Percentiles rank a stretch among this genome's conserved stretches.
Conservation (phyloP, 1,139 yeast species). For the Kurtzmaniella natalensis region DNA sequence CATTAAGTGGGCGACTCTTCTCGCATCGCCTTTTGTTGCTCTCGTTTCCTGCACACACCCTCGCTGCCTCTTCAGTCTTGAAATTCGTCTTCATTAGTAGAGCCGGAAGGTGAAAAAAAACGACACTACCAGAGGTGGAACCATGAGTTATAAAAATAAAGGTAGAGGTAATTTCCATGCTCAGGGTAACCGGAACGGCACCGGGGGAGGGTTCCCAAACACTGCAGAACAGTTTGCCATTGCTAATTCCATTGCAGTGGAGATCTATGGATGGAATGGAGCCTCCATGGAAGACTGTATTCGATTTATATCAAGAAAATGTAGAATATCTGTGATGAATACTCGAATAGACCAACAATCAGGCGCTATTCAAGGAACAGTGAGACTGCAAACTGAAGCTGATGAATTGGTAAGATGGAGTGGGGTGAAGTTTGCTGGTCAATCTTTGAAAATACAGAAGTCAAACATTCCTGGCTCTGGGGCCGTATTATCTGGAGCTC, state of each 20-base stretch:
- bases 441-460: conserved; percentile 45
- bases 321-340: conserved; percentile 52
- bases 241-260: conserved; percentile 46
- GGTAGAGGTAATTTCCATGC: conserved; percentile 38
- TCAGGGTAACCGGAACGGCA: conserved; percentile 12
- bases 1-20: too few relatives aligned
- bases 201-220: conserved; percentile 17
- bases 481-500: conserved; percentile 9
- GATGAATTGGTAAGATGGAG: conserved; percentile 55
- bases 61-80: conserved; percentile 1
- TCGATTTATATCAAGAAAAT: conserved; percentile 64
- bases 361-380: conserved; percentile 57
- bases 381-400: conserved; percentile 52
- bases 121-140: conserved; percentile 3
- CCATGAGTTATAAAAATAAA: conserved; percentile 44
- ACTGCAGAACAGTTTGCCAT: conserved; percentile 28
- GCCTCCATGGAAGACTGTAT: conserved; percentile 67
- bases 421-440: conserved; percentile 82
- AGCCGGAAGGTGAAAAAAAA: background rate
- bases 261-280: conserved; percentile 79
- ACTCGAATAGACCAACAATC: conserved; percentile 35
- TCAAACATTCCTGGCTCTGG: conserved; percentile 1
- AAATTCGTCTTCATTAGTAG: background rate
- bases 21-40: too few relatives aligned
- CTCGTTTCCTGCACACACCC: conserved; percentile 8